Base-by-base conservation (phyloP, 345 rosid genomes). In the Eucalyptus dawsonii region DNA sequence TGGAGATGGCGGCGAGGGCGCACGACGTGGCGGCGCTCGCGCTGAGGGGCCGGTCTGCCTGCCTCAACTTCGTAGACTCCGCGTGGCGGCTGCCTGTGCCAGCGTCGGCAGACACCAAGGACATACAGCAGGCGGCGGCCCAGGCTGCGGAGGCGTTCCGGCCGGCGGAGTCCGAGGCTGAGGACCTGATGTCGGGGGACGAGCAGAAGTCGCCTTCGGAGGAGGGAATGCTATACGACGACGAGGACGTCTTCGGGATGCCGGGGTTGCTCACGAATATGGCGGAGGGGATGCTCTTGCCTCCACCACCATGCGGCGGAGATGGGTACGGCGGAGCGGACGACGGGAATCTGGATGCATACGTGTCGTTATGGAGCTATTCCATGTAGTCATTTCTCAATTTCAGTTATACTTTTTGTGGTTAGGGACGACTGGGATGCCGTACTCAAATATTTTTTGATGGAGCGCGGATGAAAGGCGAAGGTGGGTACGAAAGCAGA, bases 1-100 rank as follows among this genome's bases (percentile, higher is more conserved):
- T 92, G 10, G 97, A 97, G 90, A 97, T 96, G 99, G 99, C 99
- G 3, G 99, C 99, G 45, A 93, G 99, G 50, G 99, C 99, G 2
- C 99, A 96, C 58, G 98, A 96, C 60, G 99, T 97, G 89, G 99
- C 99, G 3, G 97, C 95, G 15, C 89, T 96, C 2, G 95, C 99
- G 0, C 88, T 97, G 67, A 93, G 96, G 91, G 99, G 99, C 1
- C 90, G 95, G n/a, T 91, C 93, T 7, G 98, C 97, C 24, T 97
- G 99, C 90, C 93, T 97, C 62, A 97, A 97, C 92, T 97, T 96
- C 27, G 99, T 95, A 1, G 99, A 97, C 92, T 97, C 99, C 1
- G 92, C 92, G 0, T 97, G 97, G 97, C 69, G 94, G 86, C 95
- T 96, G 37, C 96, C 97, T 0, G 89, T 93, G 2, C 99, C 98